These are phyloP conservation scores for Botrytis porri DNA, from an alignment of 2,329 filamentous ascomycete species.

Conservation along the genomic window DNA sequence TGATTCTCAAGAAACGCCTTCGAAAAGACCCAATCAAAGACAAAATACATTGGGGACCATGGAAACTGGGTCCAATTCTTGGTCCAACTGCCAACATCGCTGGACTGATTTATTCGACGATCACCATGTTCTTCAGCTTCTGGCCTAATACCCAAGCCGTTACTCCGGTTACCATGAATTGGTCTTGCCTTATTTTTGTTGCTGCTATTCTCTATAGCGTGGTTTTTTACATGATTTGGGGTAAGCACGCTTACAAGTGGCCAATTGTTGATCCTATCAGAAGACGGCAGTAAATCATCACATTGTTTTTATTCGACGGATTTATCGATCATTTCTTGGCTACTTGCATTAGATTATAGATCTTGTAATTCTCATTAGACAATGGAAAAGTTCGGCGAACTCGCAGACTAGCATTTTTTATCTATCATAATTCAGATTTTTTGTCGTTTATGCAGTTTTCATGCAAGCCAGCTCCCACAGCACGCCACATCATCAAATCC, in stretches of 20 bases:
- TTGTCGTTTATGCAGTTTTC: background rate
- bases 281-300: slow-evolving; percentile 21
- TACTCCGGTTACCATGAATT: slow-evolving; percentile 21
- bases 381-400: background rate
- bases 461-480: background rate
- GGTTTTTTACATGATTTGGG: slow-evolving; percentile 19
- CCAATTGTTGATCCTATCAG: slow-evolving; percentile 39
- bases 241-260: slow-evolving; percentile 45
- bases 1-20: slow-evolving; percentile 44
- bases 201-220: slow-evolving; percentile 12
- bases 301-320: slow-evolving; percentile 1
- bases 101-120: slow-evolving; percentile 13
- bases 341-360: background rate
- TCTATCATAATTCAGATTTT: background rate
- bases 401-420: background rate
- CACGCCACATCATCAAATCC: background rate
- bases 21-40: slow-evolving; percentile 25
- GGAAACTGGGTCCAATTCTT: slow-evolving; percentile 20
- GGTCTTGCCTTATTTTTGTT: slow-evolving; percentile 18
- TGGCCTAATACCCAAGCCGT: slow-evolving; percentile 13
- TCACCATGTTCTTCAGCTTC: slow-evolving; percentile 22
- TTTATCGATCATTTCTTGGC: background rate
- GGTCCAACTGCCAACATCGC: slow-evolving; percentile 17
- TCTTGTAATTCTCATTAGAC: background rate
- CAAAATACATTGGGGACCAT: slow-evolving; percentile 24